These are phyloP conservation scores for Austroboletus novae-zelandiae DNA, from an alignment of 1,284 basidiomycete genomes.

Conservation along the genomic window DNA sequence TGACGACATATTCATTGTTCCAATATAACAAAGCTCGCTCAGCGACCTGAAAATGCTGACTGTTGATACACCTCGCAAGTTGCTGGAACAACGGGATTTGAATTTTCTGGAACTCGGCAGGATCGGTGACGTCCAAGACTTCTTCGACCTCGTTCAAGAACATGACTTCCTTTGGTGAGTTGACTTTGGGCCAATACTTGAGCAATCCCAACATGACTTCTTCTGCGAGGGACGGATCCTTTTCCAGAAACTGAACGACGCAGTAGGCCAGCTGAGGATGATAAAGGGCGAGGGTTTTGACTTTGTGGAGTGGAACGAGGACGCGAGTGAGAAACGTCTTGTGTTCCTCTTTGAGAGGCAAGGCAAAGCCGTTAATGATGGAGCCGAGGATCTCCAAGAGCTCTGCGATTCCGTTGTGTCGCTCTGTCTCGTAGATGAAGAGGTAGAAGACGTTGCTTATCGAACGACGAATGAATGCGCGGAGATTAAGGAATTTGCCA, in stretches of 20 bases:
- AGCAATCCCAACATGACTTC: constrained; percentile 95
- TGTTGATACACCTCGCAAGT: constrained; percentile 96
- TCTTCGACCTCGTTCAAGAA: constrained; percentile 99
- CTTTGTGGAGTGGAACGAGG: constrained; percentile 97
- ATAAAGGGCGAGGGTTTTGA: constrained; percentile 94
- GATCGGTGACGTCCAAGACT: constrained; percentile 97
- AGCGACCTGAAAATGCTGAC: constrained; percentile 99
- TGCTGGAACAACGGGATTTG: constrained; percentile 94
- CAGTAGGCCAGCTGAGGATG: constrained; percentile 99
- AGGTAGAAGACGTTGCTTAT: constrained; percentile 99
- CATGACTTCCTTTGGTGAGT: constrained; percentile 99
- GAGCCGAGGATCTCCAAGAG: constrained; percentile 97
- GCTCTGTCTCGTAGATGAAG: constrained; percentile 98
- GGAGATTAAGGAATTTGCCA: constrained; percentile 98
- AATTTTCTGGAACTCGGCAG: constrained; percentile 95
- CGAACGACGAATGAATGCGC: constrained; percentile 97
- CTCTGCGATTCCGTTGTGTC: constrained; percentile 99
- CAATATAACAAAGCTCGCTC: constrained; percentile 93
- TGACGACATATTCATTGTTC: constrained; percentile 99
- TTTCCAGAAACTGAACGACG: constrained; percentile 98
- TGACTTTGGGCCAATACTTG: constrained; percentile 99
- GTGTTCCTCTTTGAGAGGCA: constrained; percentile 99
- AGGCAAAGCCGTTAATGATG: constrained; percentile 99
- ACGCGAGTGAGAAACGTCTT: constrained; percentile 96
- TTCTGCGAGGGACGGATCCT: constrained; percentile 90